Evolutionary conservation across 1,139 yeast genomes (phyloP), one percentile per base, ranked within the genome.

Genomic region (Lodderomyces orthopsilosis): DNA sequence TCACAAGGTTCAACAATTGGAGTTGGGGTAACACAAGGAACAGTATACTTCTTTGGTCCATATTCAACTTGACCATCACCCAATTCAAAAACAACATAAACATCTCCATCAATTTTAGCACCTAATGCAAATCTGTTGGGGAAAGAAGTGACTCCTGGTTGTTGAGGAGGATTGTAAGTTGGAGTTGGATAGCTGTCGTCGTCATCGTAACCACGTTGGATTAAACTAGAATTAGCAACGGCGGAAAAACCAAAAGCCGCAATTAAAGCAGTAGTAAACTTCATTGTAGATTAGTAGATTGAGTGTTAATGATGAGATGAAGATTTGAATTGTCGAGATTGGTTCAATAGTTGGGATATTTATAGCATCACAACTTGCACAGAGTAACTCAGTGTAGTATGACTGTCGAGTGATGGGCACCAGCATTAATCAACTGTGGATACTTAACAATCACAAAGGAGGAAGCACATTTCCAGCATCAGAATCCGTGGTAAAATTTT

Each of bases 51-150:
- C 10, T 34, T 22, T n/a, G 37, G 21, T n/a, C 37, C 37, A 12
- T 21, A 34, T n/a, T 34, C 37, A 34, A 34, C 6, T 19, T 34
- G 37, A 19, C 37, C 37, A 34, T 34, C 37, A 19, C 17, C n/a
- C 24, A 34, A 21, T 34, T 34, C 37, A 34, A 21, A 21, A 34
- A n/a, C 37, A 34, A 34, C 17, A 21, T 19, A 34, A n/a, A 34
- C 19, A 7, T 34, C 26, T 4, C n/a, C 37, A 34, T n/a, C 37
- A 19, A 34, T n/a, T 21, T 34, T 34, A 7, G 37, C 37, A 22
- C 37, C 37, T 9, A 34, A 21, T 19, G 37, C 37, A 34, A 34
- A 34, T 19, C 12, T 34, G 8, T 34, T 34, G 15, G 37, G 37
- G 37, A 34, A 34, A 6, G 24, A n/a, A 21, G 37, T 34, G 8